Evolutionary conservation across 1,139 yeast species (phyloP), one percentile per base, ranked within the genome.

Genomic region (Pichia sp.): DNA sequence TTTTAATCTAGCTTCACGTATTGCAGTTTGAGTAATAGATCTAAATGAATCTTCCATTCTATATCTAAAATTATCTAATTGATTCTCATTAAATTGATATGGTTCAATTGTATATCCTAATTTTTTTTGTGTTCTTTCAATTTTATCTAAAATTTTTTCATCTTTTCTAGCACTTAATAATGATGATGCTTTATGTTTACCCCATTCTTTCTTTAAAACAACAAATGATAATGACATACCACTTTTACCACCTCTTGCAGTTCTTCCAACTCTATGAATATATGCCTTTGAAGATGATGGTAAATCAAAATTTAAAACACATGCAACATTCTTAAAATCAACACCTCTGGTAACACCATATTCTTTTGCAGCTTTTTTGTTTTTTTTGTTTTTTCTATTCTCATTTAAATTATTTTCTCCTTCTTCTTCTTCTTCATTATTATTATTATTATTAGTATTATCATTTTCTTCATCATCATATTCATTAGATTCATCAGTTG

Each of bases 321-420:
- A 92, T 25, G 97, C 94, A 54, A 94, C 97, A 61, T 92, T 90
- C 60, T 79, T 83, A 73, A 94, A 94, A 68, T 94, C 99, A 38
- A 94, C 95, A 61, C 99, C 98, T 67, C 99, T 80, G 34, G 96
- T 86, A 40, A 90, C 97, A 56, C 97, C 96, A 63, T 86, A 92
- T 60, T 92, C 97, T 52, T 73, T 75, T 4, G 49, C n/a, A 18
- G 44, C 35, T 5, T 66, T 63, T 48, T 68, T 70, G n/a, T 61
- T 56, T 42, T 65, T 71, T 51, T 58, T 65, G 58, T 49, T 57
- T 53, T 40, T 59, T 32, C 4, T 33, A 18, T 18, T 29, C 9
- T 31, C 30, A 2, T 42, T 36, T 18, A 1, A 18, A 5, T 18
- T 11, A 7, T 37, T 32, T 4, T 67, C 72, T 3, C 67, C 73